These are phyloP conservation scores for Mortierella sp. DNA, from an alignment of 371 early-diverging fungal species.

Conservation along the genomic window DNA sequence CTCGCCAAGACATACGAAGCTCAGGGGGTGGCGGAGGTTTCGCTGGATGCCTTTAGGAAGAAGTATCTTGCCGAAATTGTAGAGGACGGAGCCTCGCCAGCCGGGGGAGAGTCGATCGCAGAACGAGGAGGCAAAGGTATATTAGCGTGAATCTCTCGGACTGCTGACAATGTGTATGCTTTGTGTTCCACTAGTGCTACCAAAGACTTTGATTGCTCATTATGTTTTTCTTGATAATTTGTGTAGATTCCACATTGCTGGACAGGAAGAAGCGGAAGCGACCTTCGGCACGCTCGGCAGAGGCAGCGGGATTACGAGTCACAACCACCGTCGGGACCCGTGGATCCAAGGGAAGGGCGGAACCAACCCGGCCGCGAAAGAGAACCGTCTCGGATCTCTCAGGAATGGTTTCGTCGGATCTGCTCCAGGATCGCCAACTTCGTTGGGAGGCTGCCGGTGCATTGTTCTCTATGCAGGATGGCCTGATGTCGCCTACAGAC, in stretches of 20 bases:
- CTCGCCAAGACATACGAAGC: constrained; percentile 37
- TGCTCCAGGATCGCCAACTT: constrained; percentile 26
- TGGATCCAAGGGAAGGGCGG: constrained; percentile 7
- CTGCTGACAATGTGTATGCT: too few species aligned
- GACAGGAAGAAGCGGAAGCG: constrained; percentile 53
- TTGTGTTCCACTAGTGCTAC: background rate
- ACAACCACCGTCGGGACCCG: constrained; percentile 14
- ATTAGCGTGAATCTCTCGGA: too few species aligned
- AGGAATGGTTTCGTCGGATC: constrained; percentile 38
- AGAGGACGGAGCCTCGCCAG: constrained; percentile 13
- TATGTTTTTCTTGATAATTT: background rate
- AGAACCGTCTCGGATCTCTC: constrained; percentile 52
- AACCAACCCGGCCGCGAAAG: constrained; percentile 30
- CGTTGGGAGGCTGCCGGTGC: constrained; percentile 51
- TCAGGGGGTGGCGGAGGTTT: constrained; percentile 47
- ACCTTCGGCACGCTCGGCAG: constrained; percentile 16
- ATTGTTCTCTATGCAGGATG: constrained; percentile 52
- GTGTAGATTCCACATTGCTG: background rate
- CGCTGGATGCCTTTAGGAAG: constrained; percentile 61
- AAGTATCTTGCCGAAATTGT: constrained; percentile 48
- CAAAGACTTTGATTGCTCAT: background rate
- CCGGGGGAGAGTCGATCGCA: background rate
- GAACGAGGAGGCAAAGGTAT: constrained; percentile 19
- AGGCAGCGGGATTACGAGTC: constrained; percentile 25
- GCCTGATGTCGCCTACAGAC: constrained; percentile 1